These are phyloP conservation scores for Solioccasus polychromus DNA, from an alignment of 768 basidiomycete genomes.

Conservation along the genomic window DNA sequence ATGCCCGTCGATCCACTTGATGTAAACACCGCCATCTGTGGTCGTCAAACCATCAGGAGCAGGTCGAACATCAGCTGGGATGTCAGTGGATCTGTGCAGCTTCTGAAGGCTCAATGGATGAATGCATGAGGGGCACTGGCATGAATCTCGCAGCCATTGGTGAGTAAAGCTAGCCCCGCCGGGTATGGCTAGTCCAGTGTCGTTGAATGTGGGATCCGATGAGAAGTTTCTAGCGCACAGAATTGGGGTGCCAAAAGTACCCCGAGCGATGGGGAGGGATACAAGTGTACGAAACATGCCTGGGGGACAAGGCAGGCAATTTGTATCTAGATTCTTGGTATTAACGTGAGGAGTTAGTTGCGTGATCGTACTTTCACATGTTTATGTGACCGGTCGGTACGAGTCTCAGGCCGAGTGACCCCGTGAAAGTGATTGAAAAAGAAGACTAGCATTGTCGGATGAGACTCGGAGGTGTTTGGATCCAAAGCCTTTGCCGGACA, in stretches of 20 bases:
- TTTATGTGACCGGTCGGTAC: too few species aligned
- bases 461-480: too few species aligned
- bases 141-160: conserved; percentile 84
- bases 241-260: not conserved
- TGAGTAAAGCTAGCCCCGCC: conserved; percentile 53
- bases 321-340: too few species aligned
- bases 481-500: conserved; percentile 31
- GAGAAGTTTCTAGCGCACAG: conserved; percentile 4
- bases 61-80: conserved; percentile 50
- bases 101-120: conserved; percentile 81
- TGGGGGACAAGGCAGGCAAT: too few species aligned
- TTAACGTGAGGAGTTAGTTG: too few species aligned
- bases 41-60: conserved; percentile 39
- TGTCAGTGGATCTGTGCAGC: conserved; percentile 65
- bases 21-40: conserved; percentile 43
- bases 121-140: conserved; percentile 67
- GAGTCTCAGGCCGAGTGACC: too few species aligned
- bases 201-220: conserved; percentile 11
- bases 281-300: conserved; percentile 7
- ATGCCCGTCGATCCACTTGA: conserved; percentile 61
- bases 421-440: too few species aligned
- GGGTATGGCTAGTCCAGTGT: conserved; percentile 14
- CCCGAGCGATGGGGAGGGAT: not conserved
- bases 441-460: too few species aligned
- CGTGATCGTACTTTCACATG: too few species aligned